Evolutionary conservation across 352 stramenopile species (phyloP), one percentile per base, ranked within the genome.

Genomic region (Globisporangium apiculatum): DNA sequence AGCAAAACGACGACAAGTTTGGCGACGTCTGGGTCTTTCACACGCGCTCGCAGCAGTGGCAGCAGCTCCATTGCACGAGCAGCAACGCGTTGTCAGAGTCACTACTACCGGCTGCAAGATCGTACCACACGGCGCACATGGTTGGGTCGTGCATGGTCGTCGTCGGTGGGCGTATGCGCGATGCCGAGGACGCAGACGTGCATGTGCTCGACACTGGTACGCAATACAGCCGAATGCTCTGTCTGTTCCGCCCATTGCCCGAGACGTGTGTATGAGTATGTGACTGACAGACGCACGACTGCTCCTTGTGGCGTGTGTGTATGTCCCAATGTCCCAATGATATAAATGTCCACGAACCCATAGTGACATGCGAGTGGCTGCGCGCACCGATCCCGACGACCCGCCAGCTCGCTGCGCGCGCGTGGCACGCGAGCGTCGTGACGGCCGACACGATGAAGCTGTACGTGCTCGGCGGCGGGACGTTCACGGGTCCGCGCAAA

Each of bases 21-120:
- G 82, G 87, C 60, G 83, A 93, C 50, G 62, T 79, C 15, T 93
- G 83, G 83, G 40, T 77, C 7, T 86, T 85, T 43, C 62, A 89
- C 51, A n/a, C 75, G 1, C 36, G 51, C 5, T 65, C 61, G 8
- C 40, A 54, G 17, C 24, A 48, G 15, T 92, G 83, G 83, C 66
- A 57, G 15, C 10, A 64, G 47, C 15, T 87, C 11, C 10, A 62
- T 14, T 87, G 73, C 46, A 61, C 15, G 2, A 78, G 73, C 11
- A 31, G 24, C 24, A 31, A 31, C 24, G 24, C 24, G 24, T 31
- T 31, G 24, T 31, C 24, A 31, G 69, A 83, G 35, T 53, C 15
- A 1, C 10, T 11, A 0, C 17, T 79, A 8, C 83, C 78, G 2
- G 11, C 63, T 0, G 71, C 80, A 17, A 69, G 80, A 0, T 91